Evolutionary conservation across 129 eudicot species (phyloP).

Genomic region (Flaveria linearis): DNA sequence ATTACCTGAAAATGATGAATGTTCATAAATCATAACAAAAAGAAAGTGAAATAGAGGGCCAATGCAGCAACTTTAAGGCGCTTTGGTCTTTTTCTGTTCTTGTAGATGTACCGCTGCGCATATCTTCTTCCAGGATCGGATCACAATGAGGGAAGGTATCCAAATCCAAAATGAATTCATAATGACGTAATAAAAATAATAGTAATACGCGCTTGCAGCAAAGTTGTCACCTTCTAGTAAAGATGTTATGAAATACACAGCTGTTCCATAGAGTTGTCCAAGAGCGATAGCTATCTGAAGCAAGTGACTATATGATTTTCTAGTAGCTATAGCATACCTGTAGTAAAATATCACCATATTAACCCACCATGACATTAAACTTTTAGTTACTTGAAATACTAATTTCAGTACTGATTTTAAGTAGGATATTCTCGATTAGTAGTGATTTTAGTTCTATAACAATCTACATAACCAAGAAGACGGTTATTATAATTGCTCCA

Average conservation of each 20-base stretch:
- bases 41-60: neutral
- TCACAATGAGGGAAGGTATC: slow-evolving; percentile 64
- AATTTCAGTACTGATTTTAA: neutral
- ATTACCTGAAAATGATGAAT: neutral
- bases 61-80: slow-evolving; percentile 37
- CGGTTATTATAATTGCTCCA: neutral
- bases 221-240: slow-evolving; percentile 80
- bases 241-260: slow-evolving; percentile 68
- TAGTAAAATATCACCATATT: slow-evolving; percentile 31
- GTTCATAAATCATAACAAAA: slow-evolving; percentile 20
- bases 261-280: slow-evolving; percentile 90
- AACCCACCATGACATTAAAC: neutral
- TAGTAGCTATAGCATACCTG: slow-evolving; percentile 91
- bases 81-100: slow-evolving; percentile 65
- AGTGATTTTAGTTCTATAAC: neutral
- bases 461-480: neutral
- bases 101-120: slow-evolving; percentile 48
- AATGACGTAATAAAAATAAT: slow-evolving; percentile 62
- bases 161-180: slow-evolving; percentile 76
- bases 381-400: neutral
- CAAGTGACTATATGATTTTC: slow-evolving; percentile 69
- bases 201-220: slow-evolving; percentile 49
- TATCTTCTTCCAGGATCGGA: slow-evolving; percentile 86
- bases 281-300: slow-evolving; percentile 76
- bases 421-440: too few species aligned